A percentile compares a stretch with the other conserved stretches of the same genome.
phyloP scores from a whole-genome alignment of 768 basidiomycete genomes.

The Lentinula edodes region DNA sequence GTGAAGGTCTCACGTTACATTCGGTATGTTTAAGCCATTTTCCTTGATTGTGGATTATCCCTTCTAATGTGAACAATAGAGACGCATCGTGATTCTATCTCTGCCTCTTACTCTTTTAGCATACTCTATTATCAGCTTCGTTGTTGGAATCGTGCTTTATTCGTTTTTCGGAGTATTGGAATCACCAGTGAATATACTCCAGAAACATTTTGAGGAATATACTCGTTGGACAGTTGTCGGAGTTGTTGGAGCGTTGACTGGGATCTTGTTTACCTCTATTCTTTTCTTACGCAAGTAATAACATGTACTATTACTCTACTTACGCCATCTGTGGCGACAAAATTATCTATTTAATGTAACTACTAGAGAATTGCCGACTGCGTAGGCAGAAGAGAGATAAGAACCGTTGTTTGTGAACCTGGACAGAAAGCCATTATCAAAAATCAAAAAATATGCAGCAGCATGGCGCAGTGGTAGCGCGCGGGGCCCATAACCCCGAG shows the following conservation, averaged over 20 bases:
- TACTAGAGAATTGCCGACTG: no score
- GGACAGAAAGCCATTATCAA: no score
- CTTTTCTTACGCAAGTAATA: constrained; percentile 19
- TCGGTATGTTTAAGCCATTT: constrained; percentile 29
- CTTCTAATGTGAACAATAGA: constrained; percentile 24
- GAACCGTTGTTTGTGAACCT: no score
- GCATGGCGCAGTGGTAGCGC: constrained; percentile 56
- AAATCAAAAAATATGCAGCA: constrained; percentile 22
- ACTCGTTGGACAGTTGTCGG: constrained; percentile 61
- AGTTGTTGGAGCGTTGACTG: constrained; percentile 56
- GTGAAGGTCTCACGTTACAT: constrained; percentile 48
- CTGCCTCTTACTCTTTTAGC: constrained; percentile 70
- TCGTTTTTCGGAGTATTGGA: constrained; percentile 49
- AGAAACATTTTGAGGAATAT: constrained; percentile 49
- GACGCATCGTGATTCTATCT: constrained; percentile 59
- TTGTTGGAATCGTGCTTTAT: constrained; percentile 61
- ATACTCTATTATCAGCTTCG: constrained; percentile 65
- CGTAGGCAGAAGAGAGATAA: no score
- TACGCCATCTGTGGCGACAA: no score
- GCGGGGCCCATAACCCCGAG: constrained; percentile 61
- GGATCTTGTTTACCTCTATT: constrained; percentile 51
- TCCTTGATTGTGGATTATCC: background rate
- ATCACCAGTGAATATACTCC: constrained; percentile 28
- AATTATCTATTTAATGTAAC: no score
- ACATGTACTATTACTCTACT: no score